These are phyloP conservation scores for Teunomyces aglyptinius DNA, from an alignment of 805 yeast genomes.

Conservation along the genomic window DNA sequence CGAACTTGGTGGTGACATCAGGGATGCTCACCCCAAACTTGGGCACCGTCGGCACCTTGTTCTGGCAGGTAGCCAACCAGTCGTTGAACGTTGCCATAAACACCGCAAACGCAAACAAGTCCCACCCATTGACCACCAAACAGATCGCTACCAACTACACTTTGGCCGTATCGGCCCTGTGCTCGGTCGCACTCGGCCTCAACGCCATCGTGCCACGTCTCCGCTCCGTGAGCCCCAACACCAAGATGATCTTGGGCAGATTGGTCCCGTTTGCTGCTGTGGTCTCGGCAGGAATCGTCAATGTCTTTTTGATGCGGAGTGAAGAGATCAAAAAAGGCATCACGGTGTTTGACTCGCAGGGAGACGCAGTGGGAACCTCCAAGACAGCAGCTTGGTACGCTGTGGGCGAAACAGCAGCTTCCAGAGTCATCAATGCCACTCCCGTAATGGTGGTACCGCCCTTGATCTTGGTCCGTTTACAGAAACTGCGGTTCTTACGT, in stretches of 20 bases:
- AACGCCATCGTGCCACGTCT: constrained; percentile 88
- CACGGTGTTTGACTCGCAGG: constrained; percentile 60
- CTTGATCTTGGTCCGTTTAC: constrained; percentile 72
- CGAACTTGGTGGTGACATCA: constrained; percentile 90
- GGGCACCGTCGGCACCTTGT: constrained; percentile 85
- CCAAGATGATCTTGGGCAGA: constrained; percentile 74
- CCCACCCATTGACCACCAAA: constrained; percentile 78
- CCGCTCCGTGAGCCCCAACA: constrained; percentile 62
- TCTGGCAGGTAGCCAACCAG: constrained; percentile 98
- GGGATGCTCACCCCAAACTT: constrained; percentile 97
- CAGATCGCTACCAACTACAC: constrained; percentile 79
- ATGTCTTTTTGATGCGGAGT: constrained; percentile 94
- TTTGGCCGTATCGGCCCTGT: constrained; percentile 90
- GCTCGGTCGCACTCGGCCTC: constrained; percentile 92
- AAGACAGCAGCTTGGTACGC: constrained; percentile 87
- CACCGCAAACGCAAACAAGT: constrained; percentile 93
- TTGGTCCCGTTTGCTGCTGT: constrained; percentile 98
- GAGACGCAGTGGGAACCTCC: constrained; percentile 65
- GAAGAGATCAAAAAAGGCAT: constrained; percentile 90
- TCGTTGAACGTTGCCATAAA: constrained; percentile 95
- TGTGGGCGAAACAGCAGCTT: constrained; percentile 95
- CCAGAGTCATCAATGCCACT: constrained; percentile 92
- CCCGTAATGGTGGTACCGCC: constrained; percentile 99
- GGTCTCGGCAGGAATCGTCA: constrained; percentile 93
- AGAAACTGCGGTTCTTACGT: constrained; percentile 59